Evolutionary conservation across 1,284 basidiomycete species (phyloP), one percentile per base, ranked within the genome.

Genomic region (Coniophora puteana): DNA sequence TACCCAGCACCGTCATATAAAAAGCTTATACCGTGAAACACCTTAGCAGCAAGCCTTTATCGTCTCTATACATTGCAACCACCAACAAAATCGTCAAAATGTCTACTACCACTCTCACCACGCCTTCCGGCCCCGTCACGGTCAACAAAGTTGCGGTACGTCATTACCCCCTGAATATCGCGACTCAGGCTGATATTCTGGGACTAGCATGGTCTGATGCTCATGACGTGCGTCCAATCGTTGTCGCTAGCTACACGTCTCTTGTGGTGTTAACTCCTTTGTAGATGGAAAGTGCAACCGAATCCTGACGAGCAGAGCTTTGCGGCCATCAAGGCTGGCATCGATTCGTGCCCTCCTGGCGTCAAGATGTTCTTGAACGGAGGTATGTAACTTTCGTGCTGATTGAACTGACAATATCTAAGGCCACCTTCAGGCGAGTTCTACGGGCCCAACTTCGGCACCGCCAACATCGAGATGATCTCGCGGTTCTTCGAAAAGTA

Each of bases 401-500:
- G 43, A 21, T 41, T 24, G 35, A 37, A 16, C 35, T 16, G 23
- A 38, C 35, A 35, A 32, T 36, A 38, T n/a, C n/a, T n/a, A n/a
- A n/a, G n/a, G n/a, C 4, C 27, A n/a, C n/a, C n/a, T n/a, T n/a
- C n/a, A 59, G 59, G 51, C 7, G 55, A 64, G 30, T 65, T 66
- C 33, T 65, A 64, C 29, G 59, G 53, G 1, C 36, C 47, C 8
- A 52, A 54, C 7, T 5, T 21, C 6, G 40, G 55, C 61, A 34
- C 65, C 4, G 52, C 61, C 13, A 74, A 74, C 48, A 53, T 72
- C 8, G 61, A 70, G 45, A 50, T 72, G 42, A 49, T 73, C n/a
- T 51, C 58, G 6, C 51, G 68, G n/a, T 73, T 72, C 56, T 74
- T 68, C 51, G 62, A 63, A 3, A 67, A 65, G 41, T 71, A 80